Conservation (phyloP, 139 green algal species). For the Chlamydomonas incerta region DNA sequence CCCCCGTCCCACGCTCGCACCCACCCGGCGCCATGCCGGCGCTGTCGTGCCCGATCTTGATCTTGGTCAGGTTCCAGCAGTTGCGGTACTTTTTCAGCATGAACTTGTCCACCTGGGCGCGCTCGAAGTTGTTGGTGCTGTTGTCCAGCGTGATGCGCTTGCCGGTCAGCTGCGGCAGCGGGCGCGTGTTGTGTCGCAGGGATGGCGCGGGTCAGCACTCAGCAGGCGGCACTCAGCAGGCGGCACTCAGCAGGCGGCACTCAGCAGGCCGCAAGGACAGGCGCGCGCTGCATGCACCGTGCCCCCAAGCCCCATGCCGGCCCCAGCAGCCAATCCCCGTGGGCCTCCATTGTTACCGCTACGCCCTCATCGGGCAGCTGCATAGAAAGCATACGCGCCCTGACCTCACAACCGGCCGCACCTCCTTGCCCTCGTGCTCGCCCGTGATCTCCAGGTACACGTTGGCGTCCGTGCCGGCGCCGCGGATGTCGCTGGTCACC, state of each 20-base stretch:
- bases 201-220: too few species aligned
- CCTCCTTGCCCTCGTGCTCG: constrained; percentile 53
- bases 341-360: too few species aligned
- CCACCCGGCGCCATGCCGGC: constrained; percentile 28
- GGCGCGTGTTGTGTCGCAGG: neutral
- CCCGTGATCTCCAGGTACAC: constrained; percentile 61
- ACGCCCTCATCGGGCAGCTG: too few species aligned
- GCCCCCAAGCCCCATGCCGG: too few species aligned
- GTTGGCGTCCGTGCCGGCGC: constrained; percentile 45
- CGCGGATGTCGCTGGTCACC: constrained; percentile 6
- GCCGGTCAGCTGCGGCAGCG: constrained; percentile 11
- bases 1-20: too few species aligned
- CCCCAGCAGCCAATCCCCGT: too few species aligned
- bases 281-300: too few species aligned
- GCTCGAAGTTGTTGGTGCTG: constrained; percentile 45
- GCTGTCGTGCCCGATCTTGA: constrained; percentile 66
- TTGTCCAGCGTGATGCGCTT: constrained; percentile 56
- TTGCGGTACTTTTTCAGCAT: constrained; percentile 60
- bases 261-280: too few species aligned
- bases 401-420: too few species aligned
- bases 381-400: too few species aligned
- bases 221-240: too few species aligned
- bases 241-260: too few species aligned
- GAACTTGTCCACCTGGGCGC: constrained; percentile 58
- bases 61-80: constrained; percentile 47